Base-by-base conservation (phyloP, 1,284 basidiomycete species). In the Cutaneotrichosporon cutaneum region DNA sequence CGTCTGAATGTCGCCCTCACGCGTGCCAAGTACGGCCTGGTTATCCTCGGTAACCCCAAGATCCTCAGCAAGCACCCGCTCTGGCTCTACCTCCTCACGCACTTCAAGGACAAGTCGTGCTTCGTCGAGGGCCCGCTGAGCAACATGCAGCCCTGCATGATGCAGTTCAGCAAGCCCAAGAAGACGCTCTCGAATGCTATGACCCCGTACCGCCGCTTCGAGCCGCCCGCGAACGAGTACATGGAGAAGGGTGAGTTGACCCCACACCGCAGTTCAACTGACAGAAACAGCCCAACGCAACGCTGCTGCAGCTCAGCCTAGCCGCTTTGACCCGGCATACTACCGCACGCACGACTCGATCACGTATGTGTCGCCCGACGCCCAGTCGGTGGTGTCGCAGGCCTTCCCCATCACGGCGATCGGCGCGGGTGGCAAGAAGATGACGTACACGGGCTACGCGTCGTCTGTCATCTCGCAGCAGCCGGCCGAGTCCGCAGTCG, bases 21-120 rank as follows among this genome's bases (percentile, higher is more conserved):
- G 0, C 86, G 96, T 69, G 96, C 96, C 56, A 97, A 97, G 80
- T 99, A 97, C 75, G 96, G 96, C 11, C 88, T 96, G 3, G 95
- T 99, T 60, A 96, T 99, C 70, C 84, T 99, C 22, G 96, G 96
- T 16, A 99, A 99, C 76, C 95, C 96, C 4, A 98, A 98, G 80
- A 94, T 99, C 59, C 84, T 99, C 55, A 96, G 92, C 88, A 99
- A 98, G 94, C 94, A 98, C 75, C 92, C 94, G 3, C 84, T 99
- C 10, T 99, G 96, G 96, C 93, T 99, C 77, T 94, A 95, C 77
- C 87, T 99, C 58, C 85, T 99, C 58, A 96, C 94, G 0, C 96
- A 99, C 77, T 99, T 95, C 86, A 99, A 99, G 82, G 95, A 98
- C 81, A 94, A 91, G 80, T 87, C 83, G 60, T 89, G 87, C 72